Conservation (phyloP, 345 rosid species). For the Boechera divaricarpa region DNA sequence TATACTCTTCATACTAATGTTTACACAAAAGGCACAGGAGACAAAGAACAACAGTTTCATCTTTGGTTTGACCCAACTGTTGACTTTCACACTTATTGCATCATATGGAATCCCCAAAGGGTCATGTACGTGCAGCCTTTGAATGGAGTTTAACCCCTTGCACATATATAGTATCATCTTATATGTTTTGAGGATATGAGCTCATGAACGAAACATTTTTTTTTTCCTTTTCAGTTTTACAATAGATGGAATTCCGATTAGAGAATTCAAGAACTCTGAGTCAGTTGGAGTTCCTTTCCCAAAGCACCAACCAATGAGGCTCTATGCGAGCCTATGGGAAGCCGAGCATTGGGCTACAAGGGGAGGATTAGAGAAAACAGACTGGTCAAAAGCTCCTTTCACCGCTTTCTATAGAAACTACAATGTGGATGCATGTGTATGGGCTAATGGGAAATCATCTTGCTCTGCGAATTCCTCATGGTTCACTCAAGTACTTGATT, state of each 20-base stretch:
- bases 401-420: conserved; percentile 5
- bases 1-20: background rate
- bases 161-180: background rate
- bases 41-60: conserved; percentile 2
- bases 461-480: background rate
- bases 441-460: background rate
- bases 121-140: background rate
- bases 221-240: background rate
- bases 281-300: background rate
- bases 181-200: background rate
- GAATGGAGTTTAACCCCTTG: background rate
- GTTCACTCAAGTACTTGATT: conserved; percentile 2
- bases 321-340: background rate
- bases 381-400: conserved; percentile 3
- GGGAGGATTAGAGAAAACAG: conserved; percentile 10
- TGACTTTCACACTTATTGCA: background rate
- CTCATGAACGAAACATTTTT: background rate
- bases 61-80: conserved; percentile 5
- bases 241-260: background rate
- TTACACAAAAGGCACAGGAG: background rate
- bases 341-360: conserved; percentile 3
- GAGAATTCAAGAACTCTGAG: background rate
- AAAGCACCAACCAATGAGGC: conserved; percentile 1
- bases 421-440: conserved; percentile 8
- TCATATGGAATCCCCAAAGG: background rate